phyloP scores from a whole-genome alignment of 176 grass and related monocot species.

The Pontederia crassipes region DNA sequence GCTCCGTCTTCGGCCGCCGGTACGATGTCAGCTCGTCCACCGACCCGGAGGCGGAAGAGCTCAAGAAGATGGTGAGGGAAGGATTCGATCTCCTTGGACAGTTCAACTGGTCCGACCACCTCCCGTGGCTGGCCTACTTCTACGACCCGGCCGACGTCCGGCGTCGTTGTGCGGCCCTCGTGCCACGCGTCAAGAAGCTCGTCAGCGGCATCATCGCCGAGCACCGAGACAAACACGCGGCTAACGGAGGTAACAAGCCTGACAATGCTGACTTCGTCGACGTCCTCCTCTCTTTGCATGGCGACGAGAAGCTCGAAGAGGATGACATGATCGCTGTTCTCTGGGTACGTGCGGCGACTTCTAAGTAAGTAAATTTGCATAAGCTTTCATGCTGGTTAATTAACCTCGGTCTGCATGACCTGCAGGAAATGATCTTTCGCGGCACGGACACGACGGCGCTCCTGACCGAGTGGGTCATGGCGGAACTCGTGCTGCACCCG shows the following conservation, averaged over 20 bases:
- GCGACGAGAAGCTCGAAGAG: conserved; percentile 50
- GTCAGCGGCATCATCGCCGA: conserved; percentile 55
- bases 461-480: conserved; percentile 75
- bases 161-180: conserved; percentile 52
- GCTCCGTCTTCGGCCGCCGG: too few relatives aligned
- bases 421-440: conserved; percentile 86
- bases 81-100: conserved; percentile 65
- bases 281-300: conserved; percentile 57
- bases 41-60: conserved; percentile 38
- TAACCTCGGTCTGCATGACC: neutral
- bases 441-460: conserved; percentile 83
- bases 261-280: conserved; percentile 44
- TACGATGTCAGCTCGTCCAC: neutral
- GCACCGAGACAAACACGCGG: conserved; percentile 20
- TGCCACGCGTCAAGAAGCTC: conserved; percentile 58
- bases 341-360: conserved; percentile 35
- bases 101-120: conserved; percentile 89
- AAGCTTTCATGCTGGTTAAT: too few relatives aligned
- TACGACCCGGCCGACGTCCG: conserved; percentile 46
- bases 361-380: neutral
- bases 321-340: conserved; percentile 62
- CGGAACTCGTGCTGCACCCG: conserved; percentile 52
- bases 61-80: conserved; percentile 60
- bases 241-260: conserved; percentile 7
- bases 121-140: conserved; percentile 46